Conservation (phyloP, 345 rosid genomes). For the Bruguiera gymnorhiza region DNA sequence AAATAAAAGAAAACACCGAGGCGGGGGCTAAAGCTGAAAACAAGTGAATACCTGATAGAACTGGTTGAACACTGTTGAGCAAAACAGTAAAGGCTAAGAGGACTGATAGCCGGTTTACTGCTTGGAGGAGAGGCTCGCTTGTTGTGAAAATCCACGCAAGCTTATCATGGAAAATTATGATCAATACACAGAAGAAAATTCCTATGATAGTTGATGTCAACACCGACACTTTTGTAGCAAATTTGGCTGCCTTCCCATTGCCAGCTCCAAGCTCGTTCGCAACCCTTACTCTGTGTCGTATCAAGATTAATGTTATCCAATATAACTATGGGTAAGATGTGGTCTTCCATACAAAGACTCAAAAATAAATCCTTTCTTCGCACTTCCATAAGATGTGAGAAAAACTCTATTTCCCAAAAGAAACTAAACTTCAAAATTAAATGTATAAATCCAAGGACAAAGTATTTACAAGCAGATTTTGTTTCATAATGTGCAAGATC, state of each 20-base stretch:
- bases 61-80: constrained; percentile 85
- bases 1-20: no score
- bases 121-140: constrained; percentile 50
- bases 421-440: no score
- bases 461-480: no score
- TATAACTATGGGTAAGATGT: no score
- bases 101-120: constrained; percentile 53
- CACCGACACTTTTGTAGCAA: constrained; percentile 62
- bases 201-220: constrained; percentile 56
- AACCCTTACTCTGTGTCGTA: constrained; percentile 59
- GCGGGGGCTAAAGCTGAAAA: background rate
- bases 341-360: no score
- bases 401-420: no score
- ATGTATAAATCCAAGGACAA: no score
- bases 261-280: constrained; percentile 94
- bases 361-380: no score
- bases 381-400: no score
- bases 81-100: constrained; percentile 72
- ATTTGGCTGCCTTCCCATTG: constrained; percentile 78
- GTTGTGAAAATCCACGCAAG: constrained; percentile 57
- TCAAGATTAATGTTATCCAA: no score
- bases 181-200: constrained; percentile 47
- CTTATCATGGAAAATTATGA: constrained; percentile 40
- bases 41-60: constrained; percentile 59
- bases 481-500: no score